These are phyloP conservation scores for Colletotrichum euphorbiae DNA, from an alignment of 2,329 filamentous ascomycete species.

Conservation along the genomic window DNA sequence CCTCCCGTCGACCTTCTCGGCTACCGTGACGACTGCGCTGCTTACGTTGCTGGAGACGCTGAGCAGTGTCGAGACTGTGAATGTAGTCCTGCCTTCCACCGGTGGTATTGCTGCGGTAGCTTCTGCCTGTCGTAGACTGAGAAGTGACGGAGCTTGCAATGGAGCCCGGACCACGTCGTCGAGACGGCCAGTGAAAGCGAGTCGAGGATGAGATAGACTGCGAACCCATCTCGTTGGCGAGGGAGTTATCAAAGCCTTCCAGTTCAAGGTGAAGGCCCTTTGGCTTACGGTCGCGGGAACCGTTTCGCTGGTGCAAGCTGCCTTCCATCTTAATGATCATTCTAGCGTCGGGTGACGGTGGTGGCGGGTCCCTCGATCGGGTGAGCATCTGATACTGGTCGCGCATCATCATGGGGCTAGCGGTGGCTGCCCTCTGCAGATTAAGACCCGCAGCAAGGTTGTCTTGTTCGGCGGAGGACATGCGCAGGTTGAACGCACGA, in stretches of 20 bases:
- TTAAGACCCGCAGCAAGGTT: constrained; percentile 58
- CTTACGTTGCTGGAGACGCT: constrained; percentile 66
- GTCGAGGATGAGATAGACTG: constrained; percentile 65
- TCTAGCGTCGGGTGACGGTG: constrained; percentile 73
- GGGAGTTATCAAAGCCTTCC: constrained; percentile 50
- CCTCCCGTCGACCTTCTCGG: constrained; percentile 57
- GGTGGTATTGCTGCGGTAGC: constrained; percentile 62
- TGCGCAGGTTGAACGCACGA: constrained; percentile 49
- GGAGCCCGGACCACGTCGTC: constrained; percentile 66
- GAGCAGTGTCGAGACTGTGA: constrained; percentile 83
- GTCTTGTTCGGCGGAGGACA: constrained; percentile 55
- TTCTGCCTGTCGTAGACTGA: constrained; percentile 62
- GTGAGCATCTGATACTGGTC: constrained; percentile 47
- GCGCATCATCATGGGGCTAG: constrained; percentile 73
- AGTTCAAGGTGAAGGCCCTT: constrained; percentile 75
- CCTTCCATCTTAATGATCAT: constrained; percentile 72
- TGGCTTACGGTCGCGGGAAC: constrained; percentile 83
- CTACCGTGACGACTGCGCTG: constrained; percentile 67
- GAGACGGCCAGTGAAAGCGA: constrained; percentile 66
- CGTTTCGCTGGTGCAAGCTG: constrained; percentile 70
- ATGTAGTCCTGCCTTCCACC: constrained; percentile 80
- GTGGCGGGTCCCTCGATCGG: constrained; percentile 59
- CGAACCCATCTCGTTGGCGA: constrained; percentile 65
- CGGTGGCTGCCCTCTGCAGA: constrained; percentile 74
- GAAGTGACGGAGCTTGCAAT: constrained; percentile 69